phyloP scores from a whole-genome alignment of 345 rosid species.

The Streptanthus diversifolius region DNA sequence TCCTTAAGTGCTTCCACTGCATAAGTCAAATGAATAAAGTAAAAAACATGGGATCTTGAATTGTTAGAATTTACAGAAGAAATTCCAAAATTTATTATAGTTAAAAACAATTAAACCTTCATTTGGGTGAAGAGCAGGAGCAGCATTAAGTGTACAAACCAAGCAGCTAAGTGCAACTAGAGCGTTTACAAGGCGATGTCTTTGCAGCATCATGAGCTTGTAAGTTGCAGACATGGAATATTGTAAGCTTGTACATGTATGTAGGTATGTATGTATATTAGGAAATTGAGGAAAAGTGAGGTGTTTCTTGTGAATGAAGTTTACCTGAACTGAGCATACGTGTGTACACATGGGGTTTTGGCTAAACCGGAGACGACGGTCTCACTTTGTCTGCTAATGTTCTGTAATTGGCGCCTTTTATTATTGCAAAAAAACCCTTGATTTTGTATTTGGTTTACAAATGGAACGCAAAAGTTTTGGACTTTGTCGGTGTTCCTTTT shows the following conservation, averaged over 20 bases:
- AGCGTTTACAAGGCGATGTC: too few relatives aligned
- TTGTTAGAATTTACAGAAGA: too few relatives aligned
- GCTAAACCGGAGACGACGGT: not conserved
- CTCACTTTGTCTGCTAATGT: not conserved
- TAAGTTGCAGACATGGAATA: too few relatives aligned
- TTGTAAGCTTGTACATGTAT: not conserved
- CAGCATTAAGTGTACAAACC: too few relatives aligned
- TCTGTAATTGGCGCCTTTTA: not conserved
- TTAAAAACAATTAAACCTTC: too few relatives aligned
- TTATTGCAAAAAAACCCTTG: not conserved
- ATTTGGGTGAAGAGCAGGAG: too few relatives aligned
- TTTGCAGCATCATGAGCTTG: too few relatives aligned
- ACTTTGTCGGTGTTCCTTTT: not conserved
- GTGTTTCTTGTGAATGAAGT: not conserved
- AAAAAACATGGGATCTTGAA: too few relatives aligned
- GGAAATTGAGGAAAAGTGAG: not conserved
- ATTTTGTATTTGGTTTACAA: not conserved
- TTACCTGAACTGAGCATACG: not conserved
- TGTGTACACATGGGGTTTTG: not conserved
- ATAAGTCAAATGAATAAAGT: too few relatives aligned
- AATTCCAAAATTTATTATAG: too few relatives aligned
- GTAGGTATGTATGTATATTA: not conserved
- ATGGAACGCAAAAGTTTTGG: not conserved
- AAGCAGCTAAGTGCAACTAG: too few relatives aligned
- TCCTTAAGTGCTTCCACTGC: not conserved